Evolutionary conservation across 192 early-diverging fungal genomes (phyloP).

Genomic region (Cladochytrium replicatum): DNA sequence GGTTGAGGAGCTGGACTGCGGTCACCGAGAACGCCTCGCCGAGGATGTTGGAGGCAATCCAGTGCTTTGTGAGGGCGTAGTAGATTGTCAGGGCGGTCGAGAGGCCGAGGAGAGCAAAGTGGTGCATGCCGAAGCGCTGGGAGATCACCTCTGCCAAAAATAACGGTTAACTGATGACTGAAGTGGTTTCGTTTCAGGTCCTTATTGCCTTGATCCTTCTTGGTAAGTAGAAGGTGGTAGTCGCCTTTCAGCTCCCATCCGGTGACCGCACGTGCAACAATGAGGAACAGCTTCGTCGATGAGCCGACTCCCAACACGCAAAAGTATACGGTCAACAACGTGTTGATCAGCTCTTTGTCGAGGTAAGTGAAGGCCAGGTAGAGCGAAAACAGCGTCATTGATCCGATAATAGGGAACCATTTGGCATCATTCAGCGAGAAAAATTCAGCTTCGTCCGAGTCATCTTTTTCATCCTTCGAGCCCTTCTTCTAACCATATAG

Average conservation of each 20-base stretch:
- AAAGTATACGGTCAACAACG: constrained; percentile 78
- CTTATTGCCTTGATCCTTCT: constrained; percentile 61
- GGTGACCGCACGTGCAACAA: constrained; percentile 39
- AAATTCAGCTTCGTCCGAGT: constrained; percentile 60
- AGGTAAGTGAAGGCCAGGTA: constrained; percentile 84
- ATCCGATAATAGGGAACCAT: constrained; percentile 88
- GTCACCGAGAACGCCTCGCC: constrained; percentile 80
- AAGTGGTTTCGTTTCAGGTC: too few relatives aligned
- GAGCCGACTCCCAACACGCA: constrained; percentile 64
- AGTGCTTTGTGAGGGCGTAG: constrained; percentile 83
- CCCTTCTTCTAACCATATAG: too few relatives aligned
- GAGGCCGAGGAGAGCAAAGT: constrained; percentile 46
- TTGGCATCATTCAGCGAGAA: constrained; percentile 83
- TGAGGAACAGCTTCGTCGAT: constrained; percentile 48
- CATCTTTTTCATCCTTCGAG: constrained; percentile 55
- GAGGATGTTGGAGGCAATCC: constrained; percentile 82
- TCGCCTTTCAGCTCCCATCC: constrained; percentile 50
- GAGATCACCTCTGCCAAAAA: too few relatives aligned
- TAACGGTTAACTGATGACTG: constrained; percentile 28
- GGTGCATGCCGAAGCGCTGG: constrained; percentile 46
- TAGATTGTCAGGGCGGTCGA: constrained; percentile 53
- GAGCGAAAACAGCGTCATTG: constrained; percentile 63
- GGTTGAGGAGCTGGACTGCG: constrained; percentile 72
- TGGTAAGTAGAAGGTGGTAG: constrained; percentile 61
- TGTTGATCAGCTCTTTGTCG: constrained; percentile 74